phyloP scores from a whole-genome alignment of 1,139 yeast genomes.

The Blastobotrys capitulatus region DNA sequence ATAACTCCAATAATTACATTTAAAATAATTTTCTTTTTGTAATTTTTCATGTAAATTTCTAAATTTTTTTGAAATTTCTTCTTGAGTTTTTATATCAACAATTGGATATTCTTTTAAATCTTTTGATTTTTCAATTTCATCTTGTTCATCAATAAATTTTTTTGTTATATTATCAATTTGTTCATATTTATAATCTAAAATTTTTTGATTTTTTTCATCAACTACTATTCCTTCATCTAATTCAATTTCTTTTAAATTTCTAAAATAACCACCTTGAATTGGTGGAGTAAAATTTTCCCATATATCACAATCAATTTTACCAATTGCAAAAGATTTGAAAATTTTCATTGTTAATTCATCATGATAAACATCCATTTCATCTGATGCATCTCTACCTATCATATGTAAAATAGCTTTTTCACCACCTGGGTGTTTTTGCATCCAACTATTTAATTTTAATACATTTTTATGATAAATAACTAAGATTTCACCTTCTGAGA shows the following conservation, averaged over 20 bases:
- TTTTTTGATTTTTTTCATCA: not conserved
- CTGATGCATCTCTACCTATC: conserved; percentile 87
- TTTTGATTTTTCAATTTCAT: conserved; percentile 46
- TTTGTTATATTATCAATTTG: conserved; percentile 21
- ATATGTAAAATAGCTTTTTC: conserved; percentile 76
- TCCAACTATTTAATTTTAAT: conserved; percentile 64
- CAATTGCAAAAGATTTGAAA: conserved; percentile 57
- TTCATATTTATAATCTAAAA: not conserved
- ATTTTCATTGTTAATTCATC: conserved; percentile 47
- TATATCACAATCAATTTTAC: conserved; percentile 39
- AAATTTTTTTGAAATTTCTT: conserved; percentile 50
- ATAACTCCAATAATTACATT: conserved; percentile 71
- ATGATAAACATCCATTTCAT: conserved; percentile 82
- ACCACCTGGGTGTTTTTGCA: conserved; percentile 80
- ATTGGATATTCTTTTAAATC: conserved; percentile 57
- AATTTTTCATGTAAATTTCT: conserved; percentile 54
- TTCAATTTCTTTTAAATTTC: conserved; percentile 26
- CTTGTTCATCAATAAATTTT: conserved; percentile 50
- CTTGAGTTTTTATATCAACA: conserved; percentile 64
- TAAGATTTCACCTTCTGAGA: conserved; percentile 62
- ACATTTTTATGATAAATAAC: conserved; percentile 61
- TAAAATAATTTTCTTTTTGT: conserved; percentile 54
- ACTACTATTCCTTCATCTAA: conserved; percentile 22
- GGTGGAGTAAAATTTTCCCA: conserved; percentile 85
- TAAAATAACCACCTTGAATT: conserved; percentile 71